Percentiles rank a stretch among this genome's conserved stretches.
Evolutionary conservation across 768 basidiomycete species (phyloP).

Genomic region (Russula ochroleuca): DNA sequence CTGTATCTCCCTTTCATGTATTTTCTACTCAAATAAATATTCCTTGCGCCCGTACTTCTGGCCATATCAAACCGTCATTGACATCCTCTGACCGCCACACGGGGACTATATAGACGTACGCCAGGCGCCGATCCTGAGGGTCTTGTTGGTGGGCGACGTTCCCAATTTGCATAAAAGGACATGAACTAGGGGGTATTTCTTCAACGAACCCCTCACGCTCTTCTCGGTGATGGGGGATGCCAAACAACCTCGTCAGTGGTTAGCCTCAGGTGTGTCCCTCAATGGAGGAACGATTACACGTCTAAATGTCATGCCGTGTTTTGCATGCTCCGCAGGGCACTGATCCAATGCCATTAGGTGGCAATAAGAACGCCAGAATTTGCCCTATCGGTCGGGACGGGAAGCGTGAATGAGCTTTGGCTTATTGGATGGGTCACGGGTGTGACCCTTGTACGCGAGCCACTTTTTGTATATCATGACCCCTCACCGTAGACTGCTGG

Average conservation of each 20-base stretch:
- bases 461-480: not conserved
- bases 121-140: not conserved
- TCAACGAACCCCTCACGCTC: not conserved
- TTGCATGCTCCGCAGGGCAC: not conserved
- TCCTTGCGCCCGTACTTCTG: too few relatives aligned
- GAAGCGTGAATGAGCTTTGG: slow-evolving; percentile 35
- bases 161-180: not conserved
- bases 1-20: too few relatives aligned
- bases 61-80: too few relatives aligned
- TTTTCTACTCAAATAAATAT: too few relatives aligned
- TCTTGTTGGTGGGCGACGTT: not conserved
- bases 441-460: slow-evolving; percentile 30
- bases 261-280: not conserved
- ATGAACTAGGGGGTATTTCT: not conserved
- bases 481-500: slow-evolving; percentile 32
- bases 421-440: slow-evolving; percentile 29
- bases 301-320: not conserved
- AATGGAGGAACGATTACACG: not conserved
- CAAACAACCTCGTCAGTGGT: not conserved
- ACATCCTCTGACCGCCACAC: not conserved
- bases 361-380: slow-evolving; percentile 29
- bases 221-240: not conserved
- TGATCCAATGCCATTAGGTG: slow-evolving; percentile 8
- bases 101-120: not conserved
- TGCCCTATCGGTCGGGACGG: slow-evolving; percentile 32